Base-by-base conservation (phyloP, 202 grass and related monocot species). In the Panicum virgatum region DNA sequence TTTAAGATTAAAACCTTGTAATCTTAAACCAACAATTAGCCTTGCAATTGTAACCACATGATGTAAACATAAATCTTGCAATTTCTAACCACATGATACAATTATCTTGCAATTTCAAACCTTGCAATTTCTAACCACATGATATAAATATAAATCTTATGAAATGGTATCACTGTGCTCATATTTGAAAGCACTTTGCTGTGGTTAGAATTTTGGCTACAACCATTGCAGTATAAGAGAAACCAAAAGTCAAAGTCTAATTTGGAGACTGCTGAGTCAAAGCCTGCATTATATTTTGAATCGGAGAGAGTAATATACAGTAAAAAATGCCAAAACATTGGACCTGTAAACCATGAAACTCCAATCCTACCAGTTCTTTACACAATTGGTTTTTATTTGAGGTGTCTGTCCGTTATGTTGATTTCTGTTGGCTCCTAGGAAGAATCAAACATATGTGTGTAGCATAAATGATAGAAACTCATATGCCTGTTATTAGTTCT, bases 401-500 rank as follows among this genome's bases (percentile, higher is more conserved):
- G 53, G 19, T 34, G 32, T 34, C 29, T 12, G 20, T 47, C 70
- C 12, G 2, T 20, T 52, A 62, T n/a, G 38, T 53, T 65, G 13
- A 64, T 22, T 38, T 64, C 9, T 25, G n/a, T 42, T 63, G 30
- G 30, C 20, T 51, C 44, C 14, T n/a, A 37, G 43, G 32, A 26
- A 50, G 67, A 10, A 62, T 60, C 53, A 7, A 18, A 9, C 23
- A 34, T 45, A 46, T 37, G 26, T 8, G 2, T 34, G 2, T 25
- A 20, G 52, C 32, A 71, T 72, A 72, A 45, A 44, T 20, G 53
- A 13, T 82, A 23, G 27, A 32, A 74, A 51, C 56, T 52, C 42
- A 3, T 20, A 86, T 66, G 37, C 27, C 10, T 80, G 22, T 47
- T 79, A 38, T 73, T 44, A 59, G 16, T 37, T 47, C 66, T 83